Evolutionary conservation across 257 asterid genomes (phyloP).

Genomic region (Paulownia fortunei): DNA sequence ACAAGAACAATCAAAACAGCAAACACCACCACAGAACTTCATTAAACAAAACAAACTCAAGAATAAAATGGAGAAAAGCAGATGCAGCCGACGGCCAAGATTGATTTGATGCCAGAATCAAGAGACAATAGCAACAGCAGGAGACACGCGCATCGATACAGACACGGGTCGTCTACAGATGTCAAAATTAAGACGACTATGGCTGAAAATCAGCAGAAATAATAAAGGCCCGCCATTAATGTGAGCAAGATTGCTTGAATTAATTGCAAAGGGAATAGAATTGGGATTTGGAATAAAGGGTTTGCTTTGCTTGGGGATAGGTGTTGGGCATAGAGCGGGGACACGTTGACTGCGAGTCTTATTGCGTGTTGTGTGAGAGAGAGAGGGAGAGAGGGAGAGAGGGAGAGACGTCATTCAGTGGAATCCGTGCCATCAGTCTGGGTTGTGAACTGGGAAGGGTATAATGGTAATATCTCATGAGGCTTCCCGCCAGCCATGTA

Average conservation of each 20-base stretch:
- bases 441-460: slow-evolving; percentile 23
- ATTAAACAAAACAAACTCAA: slow-evolving; percentile 37
- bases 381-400: slow-evolving; percentile 30
- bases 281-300: slow-evolving; percentile 43
- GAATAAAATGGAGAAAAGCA: neutral
- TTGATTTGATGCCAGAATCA: slow-evolving; percentile 34
- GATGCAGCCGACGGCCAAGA: slow-evolving; percentile 30
- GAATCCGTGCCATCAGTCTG: neutral
- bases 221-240: slow-evolving; percentile 37
- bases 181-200: neutral
- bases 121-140: slow-evolving; percentile 27
- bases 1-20: slow-evolving; percentile 34
- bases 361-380: slow-evolving; percentile 31
- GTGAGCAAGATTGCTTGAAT: slow-evolving; percentile 36
- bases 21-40: slow-evolving; percentile 48
- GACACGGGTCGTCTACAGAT: neutral
- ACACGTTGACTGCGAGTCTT: slow-evolving; percentile 49
- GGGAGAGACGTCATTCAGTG: neutral
- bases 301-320: slow-evolving; percentile 31
- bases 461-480: neutral
- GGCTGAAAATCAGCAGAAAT: slow-evolving; percentile 14
- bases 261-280: slow-evolving; percentile 25
- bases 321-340: slow-evolving; percentile 28
- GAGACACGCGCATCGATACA: slow-evolving; percentile 38
- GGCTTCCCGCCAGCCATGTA: slow-evolving; percentile 27